Conservation (phyloP, 768 basidiomycete genomes). For the Agrocybe chaxingu region DNA sequence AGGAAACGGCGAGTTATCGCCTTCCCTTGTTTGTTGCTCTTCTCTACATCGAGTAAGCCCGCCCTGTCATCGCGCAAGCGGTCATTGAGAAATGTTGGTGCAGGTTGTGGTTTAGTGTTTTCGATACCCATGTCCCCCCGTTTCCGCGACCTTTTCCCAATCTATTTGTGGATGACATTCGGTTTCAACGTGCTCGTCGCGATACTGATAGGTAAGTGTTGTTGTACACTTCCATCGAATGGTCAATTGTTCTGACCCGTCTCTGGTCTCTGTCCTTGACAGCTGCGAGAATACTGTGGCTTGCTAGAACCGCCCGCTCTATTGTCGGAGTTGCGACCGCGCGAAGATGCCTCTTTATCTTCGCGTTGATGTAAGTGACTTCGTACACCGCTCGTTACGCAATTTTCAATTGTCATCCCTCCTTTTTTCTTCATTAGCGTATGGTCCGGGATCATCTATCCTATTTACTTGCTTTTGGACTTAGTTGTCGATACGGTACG, state of each 20-base stretch:
- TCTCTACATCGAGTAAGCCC: slow-evolving; percentile 13
- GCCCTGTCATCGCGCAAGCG: neutral
- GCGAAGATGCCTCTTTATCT: slow-evolving; percentile 11
- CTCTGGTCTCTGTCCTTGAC: neutral
- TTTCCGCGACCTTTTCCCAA: slow-evolving; percentile 3
- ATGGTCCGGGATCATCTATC: slow-evolving; percentile 17
- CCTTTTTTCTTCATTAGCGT: slow-evolving; percentile 11
- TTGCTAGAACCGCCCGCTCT: slow-evolving; percentile 11
- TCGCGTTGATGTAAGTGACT: slow-evolving; percentile 11
- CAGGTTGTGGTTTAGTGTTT: slow-evolving; percentile 19
- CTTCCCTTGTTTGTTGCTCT: slow-evolving; percentile 11
- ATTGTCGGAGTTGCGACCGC: slow-evolving; percentile 13
- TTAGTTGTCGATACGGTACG: slow-evolving; percentile 14
- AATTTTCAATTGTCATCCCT: neutral
- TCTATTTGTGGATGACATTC: slow-evolving; percentile 21
- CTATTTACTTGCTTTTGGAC: slow-evolving; percentile 16
- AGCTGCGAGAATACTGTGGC: slow-evolving; percentile 16
- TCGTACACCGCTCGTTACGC: neutral
- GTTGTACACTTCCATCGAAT: neutral
- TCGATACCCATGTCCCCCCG: slow-evolving; percentile 7
- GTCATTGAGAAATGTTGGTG: neutral
- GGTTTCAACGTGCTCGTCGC: slow-evolving; percentile 16
- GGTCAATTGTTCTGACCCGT: neutral
- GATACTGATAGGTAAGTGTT: slow-evolving; percentile 15
- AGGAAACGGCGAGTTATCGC: slow-evolving; percentile 11